These are phyloP conservation scores for Cystobasidium onofrii DNA, from an alignment of 768 basidiomycete genomes.

Conservation along the genomic window DNA sequence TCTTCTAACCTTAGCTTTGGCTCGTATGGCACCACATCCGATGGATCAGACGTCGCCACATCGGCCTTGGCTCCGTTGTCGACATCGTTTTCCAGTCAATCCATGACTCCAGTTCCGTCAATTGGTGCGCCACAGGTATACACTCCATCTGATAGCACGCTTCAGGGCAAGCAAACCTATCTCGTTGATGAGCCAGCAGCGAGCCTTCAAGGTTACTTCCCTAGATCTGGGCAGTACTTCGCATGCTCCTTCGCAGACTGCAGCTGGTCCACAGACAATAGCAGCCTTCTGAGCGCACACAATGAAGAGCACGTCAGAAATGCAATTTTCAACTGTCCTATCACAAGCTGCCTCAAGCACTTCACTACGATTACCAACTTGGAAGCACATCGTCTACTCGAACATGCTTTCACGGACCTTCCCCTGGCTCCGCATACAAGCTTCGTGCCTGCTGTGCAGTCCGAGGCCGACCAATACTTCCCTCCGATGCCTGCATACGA, in stretches of 20 bases:
- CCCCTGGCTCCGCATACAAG: neutral
- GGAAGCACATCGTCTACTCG: neutral
- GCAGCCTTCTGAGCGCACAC: neutral
- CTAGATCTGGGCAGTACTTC: neutral
- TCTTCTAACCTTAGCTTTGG: neutral
- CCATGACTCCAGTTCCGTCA: neutral
- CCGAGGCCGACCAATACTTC: neutral
- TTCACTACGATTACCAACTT: neutral
- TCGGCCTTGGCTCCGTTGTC: neutral
- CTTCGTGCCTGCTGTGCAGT: neutral
- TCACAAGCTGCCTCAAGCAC: neutral
- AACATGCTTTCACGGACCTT: neutral
- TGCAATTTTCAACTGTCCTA: conserved; percentile 3
- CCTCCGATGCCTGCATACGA: neutral
- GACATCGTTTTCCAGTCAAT: neutral
- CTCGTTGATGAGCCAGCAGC: neutral
- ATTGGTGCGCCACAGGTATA: neutral
- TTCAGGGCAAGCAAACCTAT: neutral
- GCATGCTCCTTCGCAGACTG: conserved; percentile 11
- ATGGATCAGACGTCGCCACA: neutral
- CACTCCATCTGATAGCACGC: no score
- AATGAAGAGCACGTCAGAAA: neutral
- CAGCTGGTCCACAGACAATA: neutral
- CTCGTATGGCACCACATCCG: neutral
- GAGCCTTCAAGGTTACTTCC: neutral